These are phyloP conservation scores for Leptodontidium sp. DNA, from an alignment of 2,329 filamentous ascomycete genomes.

Conservation along the genomic window DNA sequence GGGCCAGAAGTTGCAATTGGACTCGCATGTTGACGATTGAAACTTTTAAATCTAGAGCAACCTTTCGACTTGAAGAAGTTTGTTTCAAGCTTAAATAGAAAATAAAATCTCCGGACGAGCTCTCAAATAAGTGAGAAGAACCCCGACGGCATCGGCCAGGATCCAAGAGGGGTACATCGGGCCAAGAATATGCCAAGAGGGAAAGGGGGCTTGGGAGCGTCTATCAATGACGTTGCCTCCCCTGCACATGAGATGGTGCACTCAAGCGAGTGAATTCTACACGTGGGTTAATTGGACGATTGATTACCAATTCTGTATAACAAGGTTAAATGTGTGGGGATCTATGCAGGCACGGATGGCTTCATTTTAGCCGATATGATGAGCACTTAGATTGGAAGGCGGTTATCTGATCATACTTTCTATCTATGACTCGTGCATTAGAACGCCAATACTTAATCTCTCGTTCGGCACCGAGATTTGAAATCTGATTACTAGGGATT, in stretches of 20 bases:
- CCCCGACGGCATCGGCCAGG: not conserved
- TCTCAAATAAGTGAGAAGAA: not conserved
- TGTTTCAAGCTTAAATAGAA: not conserved
- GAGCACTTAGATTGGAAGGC: not conserved
- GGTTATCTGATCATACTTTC: not conserved
- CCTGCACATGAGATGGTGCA: not conserved
- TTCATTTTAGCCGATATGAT: not conserved
- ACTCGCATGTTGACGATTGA: slow-evolving; percentile 6
- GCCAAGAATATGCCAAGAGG: slow-evolving; percentile 11
- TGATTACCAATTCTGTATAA: slow-evolving; percentile 1
- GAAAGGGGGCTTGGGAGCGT: not conserved
- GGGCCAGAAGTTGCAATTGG: slow-evolving; percentile 12
- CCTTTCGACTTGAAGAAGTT: not conserved
- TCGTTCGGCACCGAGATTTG: not conserved
- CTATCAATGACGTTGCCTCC: slow-evolving; percentile 5
- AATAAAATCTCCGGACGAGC: not conserved
- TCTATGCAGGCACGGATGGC: not conserved
- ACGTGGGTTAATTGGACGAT: slow-evolving; percentile 12
- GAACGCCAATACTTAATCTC: not conserved
- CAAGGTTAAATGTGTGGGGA: slow-evolving; percentile 8
- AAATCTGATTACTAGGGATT: not conserved
- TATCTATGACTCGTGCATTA: not conserved
- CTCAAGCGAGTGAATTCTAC: slow-evolving; percentile 12
- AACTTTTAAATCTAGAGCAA: not conserved
- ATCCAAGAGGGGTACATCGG: slow-evolving; percentile 7